A percentile compares a stretch with the other conserved stretches of the same genome.
These are phyloP conservation scores for Phyllosticta capitalensis DNA, from an alignment of 2,329 filamentous ascomycete genomes.

Conservation along the genomic window DNA sequence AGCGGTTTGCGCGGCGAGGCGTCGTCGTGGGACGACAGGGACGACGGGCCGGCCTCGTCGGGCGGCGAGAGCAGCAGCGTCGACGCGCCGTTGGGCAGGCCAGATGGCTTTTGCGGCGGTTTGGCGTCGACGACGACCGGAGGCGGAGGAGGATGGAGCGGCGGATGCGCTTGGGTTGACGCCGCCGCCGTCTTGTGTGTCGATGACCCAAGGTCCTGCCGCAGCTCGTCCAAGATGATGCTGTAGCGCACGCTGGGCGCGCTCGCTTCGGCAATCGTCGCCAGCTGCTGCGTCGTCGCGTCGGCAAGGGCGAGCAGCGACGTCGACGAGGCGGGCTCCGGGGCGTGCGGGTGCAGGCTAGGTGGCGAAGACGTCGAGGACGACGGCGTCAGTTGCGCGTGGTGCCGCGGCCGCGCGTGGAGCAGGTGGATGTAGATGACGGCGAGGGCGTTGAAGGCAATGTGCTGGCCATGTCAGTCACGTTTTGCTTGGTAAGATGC, in stretches of 20 bases:
- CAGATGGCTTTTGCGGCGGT: not conserved
- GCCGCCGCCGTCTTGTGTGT: too few species aligned
- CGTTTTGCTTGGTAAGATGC: not conserved
- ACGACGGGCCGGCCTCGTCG: not conserved
- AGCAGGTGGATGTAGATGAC: conserved; percentile 41
- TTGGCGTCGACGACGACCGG: not conserved
- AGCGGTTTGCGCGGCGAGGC: not conserved
- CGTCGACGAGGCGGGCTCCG: not conserved
- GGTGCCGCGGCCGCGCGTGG: conserved; percentile 14
- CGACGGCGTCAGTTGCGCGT: not conserved
- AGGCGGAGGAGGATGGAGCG: not conserved
- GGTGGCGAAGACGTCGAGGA: too few species aligned
- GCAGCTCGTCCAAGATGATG: conserved; percentile 7
- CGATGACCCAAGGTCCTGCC: conserved; percentile 3
- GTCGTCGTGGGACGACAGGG: not conserved
- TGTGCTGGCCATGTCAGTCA: conserved; percentile 26
- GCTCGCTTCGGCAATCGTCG: conserved; percentile 23
- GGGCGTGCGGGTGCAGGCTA: too few species aligned
- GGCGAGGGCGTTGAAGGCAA: conserved; percentile 40
- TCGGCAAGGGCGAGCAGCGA: conserved; percentile 35
- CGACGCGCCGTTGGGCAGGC: not conserved
- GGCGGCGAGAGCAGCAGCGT: not conserved
- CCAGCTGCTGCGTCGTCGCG: conserved; percentile 36
- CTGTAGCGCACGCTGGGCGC: conserved; percentile 6
- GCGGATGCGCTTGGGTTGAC: not conserved